Evolutionary conservation across 805 yeast species (phyloP).

Genomic region (Candida pini): DNA sequence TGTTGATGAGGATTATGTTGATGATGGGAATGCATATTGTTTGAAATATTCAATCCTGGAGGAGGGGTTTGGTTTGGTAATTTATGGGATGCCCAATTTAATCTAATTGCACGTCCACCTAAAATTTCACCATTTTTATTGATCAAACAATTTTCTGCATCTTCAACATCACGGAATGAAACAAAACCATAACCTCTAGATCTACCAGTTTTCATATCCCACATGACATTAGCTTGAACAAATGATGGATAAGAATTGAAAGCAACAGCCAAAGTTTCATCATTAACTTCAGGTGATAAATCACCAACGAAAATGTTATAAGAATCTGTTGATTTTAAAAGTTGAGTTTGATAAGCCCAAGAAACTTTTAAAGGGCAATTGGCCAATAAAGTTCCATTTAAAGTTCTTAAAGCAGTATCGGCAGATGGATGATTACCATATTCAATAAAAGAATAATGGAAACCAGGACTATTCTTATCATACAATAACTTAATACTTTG

Average conservation of each 20-base stretch:
- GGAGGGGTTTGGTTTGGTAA: conserved; percentile 31
- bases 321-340: conserved; percentile 47
- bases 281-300: conserved; percentile 74
- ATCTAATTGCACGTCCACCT: conserved; percentile 71
- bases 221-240: conserved; percentile 87
- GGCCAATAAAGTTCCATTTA: conserved; percentile 52
- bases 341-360: conserved; percentile 82
- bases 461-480: conserved; percentile 70
- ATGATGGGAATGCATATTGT: conserved; percentile 8
- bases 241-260: conserved; percentile 56
- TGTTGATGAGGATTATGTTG: conserved; percentile 2
- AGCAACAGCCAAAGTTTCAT: conserved; percentile 56
- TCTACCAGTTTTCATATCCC: conserved; percentile 94
- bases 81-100: conserved; percentile 85
- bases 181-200: conserved; percentile 92
- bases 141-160: conserved; percentile 69
- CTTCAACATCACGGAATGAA: conserved; percentile 57
- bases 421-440: conserved; percentile 57
- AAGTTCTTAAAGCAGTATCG: conserved; percentile 50
- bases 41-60: conserved; percentile 13
- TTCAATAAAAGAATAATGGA: conserved; percentile 82
- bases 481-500: conserved; percentile 62
- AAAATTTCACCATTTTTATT: conserved; percentile 70
- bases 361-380: conserved; percentile 57
- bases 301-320: conserved; percentile 85